Conservation (phyloP, 2,329 filamentous ascomycete species). For the Xylariaceae sp. region DNA sequence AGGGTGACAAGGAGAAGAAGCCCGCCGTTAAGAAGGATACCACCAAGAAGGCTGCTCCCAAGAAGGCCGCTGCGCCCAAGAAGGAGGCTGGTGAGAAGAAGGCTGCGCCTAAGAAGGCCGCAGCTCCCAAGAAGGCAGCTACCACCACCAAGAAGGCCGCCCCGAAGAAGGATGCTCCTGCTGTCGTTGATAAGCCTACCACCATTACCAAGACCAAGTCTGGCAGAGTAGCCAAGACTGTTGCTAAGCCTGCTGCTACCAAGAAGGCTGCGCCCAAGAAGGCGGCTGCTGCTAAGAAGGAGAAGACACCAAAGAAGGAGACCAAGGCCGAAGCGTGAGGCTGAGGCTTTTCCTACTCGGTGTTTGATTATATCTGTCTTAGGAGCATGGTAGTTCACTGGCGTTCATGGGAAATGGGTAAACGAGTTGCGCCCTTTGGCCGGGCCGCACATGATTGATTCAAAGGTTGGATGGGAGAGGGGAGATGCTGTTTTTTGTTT, state of each 20-base stretch:
- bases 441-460: constrained; percentile 21
- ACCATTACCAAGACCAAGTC: constrained; percentile 66
- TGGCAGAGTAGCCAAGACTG: constrained; percentile 74
- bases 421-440: constrained; percentile 27
- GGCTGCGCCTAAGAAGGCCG: constrained; percentile 70
- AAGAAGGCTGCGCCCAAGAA: constrained; percentile 41
- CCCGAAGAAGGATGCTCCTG: constrained; percentile 48
- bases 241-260: constrained; percentile 42
- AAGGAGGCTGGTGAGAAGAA: constrained; percentile 58
- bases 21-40: constrained; percentile 34
- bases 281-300: constrained; percentile 33
- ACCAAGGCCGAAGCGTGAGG: constrained; percentile 25
- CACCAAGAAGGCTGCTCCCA: constrained; percentile 32
- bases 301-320: constrained; percentile 39
- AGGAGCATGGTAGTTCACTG: constrained; percentile 24
- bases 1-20: constrained; percentile 29
- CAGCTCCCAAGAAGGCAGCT: constrained; percentile 35
- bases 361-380: constrained; percentile 18
- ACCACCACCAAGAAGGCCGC: constrained; percentile 43
- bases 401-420: constrained; percentile 30
- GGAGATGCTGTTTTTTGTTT: constrained; percentile 9
- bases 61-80: constrained; percentile 39
- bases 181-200: constrained; percentile 33
- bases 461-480: neutral
- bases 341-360: neutral